phyloP scores from a whole-genome alignment of 1,284 basidiomycete genomes.

The Apiotrichum domesticum region DNA sequence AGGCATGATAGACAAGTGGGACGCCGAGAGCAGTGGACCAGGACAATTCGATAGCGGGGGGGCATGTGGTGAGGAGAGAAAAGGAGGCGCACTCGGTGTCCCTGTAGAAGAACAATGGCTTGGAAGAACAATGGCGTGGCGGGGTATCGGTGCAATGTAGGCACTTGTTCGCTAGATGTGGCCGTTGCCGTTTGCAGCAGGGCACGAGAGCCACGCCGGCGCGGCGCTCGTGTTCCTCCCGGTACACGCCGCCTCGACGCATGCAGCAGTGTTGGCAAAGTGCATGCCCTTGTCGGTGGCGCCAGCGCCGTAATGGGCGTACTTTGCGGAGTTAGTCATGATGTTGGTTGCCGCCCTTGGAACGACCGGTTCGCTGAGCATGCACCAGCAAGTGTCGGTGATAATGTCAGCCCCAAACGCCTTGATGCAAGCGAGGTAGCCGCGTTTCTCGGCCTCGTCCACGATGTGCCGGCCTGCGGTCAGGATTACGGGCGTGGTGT shows the following conservation, averaged over 20 bases:
- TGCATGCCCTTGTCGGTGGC: conserved; percentile 1
- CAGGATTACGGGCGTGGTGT: neutral
- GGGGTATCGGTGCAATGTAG: no score
- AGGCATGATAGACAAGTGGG: no score
- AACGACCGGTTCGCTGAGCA: conserved; percentile 6
- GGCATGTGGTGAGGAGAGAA: no score
- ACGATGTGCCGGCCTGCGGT: conserved; percentile 5
- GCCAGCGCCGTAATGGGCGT: conserved; percentile 14
- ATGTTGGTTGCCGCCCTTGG: neutral
- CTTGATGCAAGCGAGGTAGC: neutral
- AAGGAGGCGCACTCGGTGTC: no score
- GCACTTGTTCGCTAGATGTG: no score
- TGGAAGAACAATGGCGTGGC: no score
- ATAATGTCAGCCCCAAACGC: conserved; percentile 6
- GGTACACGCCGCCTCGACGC: conserved; percentile 4
- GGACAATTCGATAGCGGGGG: no score
- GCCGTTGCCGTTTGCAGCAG: no score
- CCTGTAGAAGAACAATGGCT: no score
- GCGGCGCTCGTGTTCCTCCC: neutral
- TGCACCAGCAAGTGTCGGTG: conserved; percentile 14
- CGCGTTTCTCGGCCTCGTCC: neutral
- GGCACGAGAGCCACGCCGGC: neutral
- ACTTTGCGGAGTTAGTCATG: conserved; percentile 11
- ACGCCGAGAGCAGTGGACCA: no score
- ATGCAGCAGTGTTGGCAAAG: conserved; percentile 2